Evolutionary conservation across 805 yeast genomes (phyloP).

Genomic region (Candida gorgasii): DNA sequence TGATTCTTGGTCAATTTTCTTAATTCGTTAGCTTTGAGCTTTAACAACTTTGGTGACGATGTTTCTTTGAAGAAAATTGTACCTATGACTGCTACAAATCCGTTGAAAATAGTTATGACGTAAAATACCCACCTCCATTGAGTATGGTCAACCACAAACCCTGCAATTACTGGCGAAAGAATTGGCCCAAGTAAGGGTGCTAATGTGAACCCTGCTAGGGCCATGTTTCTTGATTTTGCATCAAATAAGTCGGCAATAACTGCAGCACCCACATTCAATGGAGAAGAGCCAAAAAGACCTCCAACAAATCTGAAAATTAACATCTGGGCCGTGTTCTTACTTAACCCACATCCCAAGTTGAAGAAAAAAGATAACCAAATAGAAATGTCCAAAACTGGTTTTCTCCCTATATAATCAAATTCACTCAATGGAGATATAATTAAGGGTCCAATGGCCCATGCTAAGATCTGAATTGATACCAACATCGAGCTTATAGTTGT

Average conservation of each 20-base stretch:
- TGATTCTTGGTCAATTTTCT: slow-evolving; percentile 56
- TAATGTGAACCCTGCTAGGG: slow-evolving; percentile 59
- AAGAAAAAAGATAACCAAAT: slow-evolving; percentile 50
- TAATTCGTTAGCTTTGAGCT: slow-evolving; percentile 45
- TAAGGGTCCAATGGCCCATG: slow-evolving; percentile 69
- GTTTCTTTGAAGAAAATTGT: slow-evolving; percentile 58
- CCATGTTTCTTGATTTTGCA: slow-evolving; percentile 51
- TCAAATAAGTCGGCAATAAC: slow-evolving; percentile 62
- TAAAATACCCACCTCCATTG: slow-evolving; percentile 72
- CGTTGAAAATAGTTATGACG: slow-evolving; percentile 59
- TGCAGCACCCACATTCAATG: slow-evolving; percentile 71
- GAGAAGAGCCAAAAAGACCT: slow-evolving; percentile 68
- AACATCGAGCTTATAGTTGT: slow-evolving; percentile 50
- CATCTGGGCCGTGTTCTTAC: slow-evolving; percentile 58
- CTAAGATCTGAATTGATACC: slow-evolving; percentile 66
- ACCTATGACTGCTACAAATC: slow-evolving; percentile 43
- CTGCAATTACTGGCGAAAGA: slow-evolving; percentile 59
- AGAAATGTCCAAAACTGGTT: slow-evolving; percentile 52
- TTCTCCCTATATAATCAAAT: slow-evolving; percentile 55
- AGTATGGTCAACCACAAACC: slow-evolving; percentile 52
- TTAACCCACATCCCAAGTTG: slow-evolving; percentile 63
- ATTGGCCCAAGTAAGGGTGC: slow-evolving; percentile 70
- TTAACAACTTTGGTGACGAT: slow-evolving; percentile 55
- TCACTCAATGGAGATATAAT: slow-evolving; percentile 70
- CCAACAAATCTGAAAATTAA: slow-evolving; percentile 61